Conservation (phyloP, 108 stramenopile species). For the Schizochytrium sp. region DNA sequence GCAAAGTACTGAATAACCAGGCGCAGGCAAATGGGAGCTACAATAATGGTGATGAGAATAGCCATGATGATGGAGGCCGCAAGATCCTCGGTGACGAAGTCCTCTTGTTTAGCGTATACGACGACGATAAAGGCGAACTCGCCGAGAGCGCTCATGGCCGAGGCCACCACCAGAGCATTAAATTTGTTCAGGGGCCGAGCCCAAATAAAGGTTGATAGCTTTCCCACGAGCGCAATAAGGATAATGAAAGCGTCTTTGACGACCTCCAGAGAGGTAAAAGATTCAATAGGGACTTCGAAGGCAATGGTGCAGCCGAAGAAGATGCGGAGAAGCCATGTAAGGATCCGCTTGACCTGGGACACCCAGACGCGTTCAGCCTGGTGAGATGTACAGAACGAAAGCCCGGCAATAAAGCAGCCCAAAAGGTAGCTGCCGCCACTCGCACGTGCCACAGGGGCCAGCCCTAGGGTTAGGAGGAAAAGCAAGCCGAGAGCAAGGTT, state of each 20-base stretch:
- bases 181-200: neutral
- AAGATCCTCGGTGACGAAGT: neutral
- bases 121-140: neutral
- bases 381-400: neutral
- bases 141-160: neutral
- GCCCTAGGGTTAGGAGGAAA: neutral
- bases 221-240: neutral
- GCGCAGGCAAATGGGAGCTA: neutral
- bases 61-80: neutral
- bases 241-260: neutral
- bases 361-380: neutral
- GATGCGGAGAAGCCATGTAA: neutral
- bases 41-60: neutral
- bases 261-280: neutral
- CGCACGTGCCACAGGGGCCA: neutral
- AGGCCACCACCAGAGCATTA: neutral
- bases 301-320: neutral
- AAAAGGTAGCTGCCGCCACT: neutral
- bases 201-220: neutral
- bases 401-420: constrained; percentile 2
- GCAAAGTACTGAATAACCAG: neutral
- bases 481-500: neutral
- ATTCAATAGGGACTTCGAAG: neutral
- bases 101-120: neutral
- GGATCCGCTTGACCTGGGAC: neutral